Conservation (phyloP, 306 rosid species). For the Coriaria nepalensis region DNA sequence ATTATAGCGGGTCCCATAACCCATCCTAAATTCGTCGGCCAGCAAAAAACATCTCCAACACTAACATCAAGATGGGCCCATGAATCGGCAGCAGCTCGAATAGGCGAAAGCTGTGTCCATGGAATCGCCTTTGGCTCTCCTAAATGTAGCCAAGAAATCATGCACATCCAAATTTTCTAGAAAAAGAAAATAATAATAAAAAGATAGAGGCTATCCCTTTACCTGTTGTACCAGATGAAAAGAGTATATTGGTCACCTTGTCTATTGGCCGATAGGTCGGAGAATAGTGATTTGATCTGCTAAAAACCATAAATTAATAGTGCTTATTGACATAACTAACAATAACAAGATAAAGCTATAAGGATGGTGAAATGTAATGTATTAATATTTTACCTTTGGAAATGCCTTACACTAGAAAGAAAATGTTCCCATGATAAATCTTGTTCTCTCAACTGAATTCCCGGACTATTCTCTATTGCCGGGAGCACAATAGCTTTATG, state of each 20-base stretch:
- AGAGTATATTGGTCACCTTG: conserved; percentile 61
- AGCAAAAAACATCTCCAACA: conserved; percentile 57
- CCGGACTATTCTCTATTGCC: conserved; percentile 37
- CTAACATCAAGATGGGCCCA: conserved; percentile 56
- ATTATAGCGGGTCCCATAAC: conserved; percentile 68
- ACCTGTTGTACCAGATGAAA: conserved; percentile 99
- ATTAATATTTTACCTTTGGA: conserved; percentile 28
- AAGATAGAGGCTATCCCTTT: no score
- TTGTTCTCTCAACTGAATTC: conserved; percentile 38
- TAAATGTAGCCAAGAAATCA: conserved; percentile 16
- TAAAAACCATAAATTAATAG: conserved; percentile 9
- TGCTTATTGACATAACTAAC: not conserved
- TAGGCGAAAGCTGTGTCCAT: conserved; percentile 86
- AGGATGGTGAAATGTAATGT: conserved; percentile 1
- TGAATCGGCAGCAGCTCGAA: conserved; percentile 57
- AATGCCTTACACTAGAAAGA: conserved; percentile 32
- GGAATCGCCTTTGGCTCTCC: conserved; percentile 97
- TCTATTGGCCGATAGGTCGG: conserved; percentile 54
- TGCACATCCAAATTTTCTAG: not conserved
- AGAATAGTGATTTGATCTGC: conserved; percentile 46
- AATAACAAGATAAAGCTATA: no score
- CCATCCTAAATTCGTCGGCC: conserved; percentile 98
- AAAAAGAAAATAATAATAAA: not conserved
- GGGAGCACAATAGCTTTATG: conserved; percentile 70
- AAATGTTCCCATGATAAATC: conserved; percentile 64